Conservation (phyloP, 1,139 yeast species). For the Diutina siamensis region DNA sequence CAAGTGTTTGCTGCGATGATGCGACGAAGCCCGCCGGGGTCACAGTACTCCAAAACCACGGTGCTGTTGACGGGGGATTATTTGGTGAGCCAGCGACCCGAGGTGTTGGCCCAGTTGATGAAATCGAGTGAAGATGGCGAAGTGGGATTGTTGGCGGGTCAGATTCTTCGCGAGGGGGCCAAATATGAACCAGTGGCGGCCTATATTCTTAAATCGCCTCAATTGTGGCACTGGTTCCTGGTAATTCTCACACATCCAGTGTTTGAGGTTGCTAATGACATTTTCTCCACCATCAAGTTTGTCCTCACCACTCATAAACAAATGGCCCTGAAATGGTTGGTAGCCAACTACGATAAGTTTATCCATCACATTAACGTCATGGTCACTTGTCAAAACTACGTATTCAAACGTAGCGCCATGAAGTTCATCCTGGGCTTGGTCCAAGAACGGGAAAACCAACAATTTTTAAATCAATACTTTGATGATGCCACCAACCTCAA, state of each 20-base stretch:
- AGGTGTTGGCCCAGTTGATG: constrained; percentile 51
- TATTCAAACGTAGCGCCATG: constrained; percentile 83
- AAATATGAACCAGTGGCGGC: constrained; percentile 64
- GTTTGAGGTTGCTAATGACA: constrained; percentile 85
- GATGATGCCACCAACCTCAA: constrained; percentile 75
- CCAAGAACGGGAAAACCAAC: constrained; percentile 61
- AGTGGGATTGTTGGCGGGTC: constrained; percentile 63
- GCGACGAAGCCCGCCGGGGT: constrained; percentile 37
- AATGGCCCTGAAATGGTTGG: constrained; percentile 59
- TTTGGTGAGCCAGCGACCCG: constrained; percentile 48
- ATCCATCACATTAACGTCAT: constrained; percentile 52
- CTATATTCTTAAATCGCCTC: constrained; percentile 40
- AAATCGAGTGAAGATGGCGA: constrained; percentile 64
- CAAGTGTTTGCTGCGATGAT: constrained; percentile 64
- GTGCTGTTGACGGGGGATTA: constrained; percentile 85
- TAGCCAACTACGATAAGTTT: constrained; percentile 42
- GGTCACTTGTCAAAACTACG: constrained; percentile 72
- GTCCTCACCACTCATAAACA: constrained; percentile 59
- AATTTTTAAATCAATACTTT: constrained; percentile 65
- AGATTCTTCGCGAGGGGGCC: constrained; percentile 75
- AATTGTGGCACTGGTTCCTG: constrained; percentile 74
- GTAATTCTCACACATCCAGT: constrained; percentile 60
- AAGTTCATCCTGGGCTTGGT: constrained; percentile 68
- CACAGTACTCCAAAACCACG: constrained; percentile 38
- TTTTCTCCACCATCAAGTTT: constrained; percentile 68